Evolutionary conservation across 2,329 filamentous ascomycete genomes (phyloP).

Genomic region (Stagonosporopsis chrysanthemi): DNA sequence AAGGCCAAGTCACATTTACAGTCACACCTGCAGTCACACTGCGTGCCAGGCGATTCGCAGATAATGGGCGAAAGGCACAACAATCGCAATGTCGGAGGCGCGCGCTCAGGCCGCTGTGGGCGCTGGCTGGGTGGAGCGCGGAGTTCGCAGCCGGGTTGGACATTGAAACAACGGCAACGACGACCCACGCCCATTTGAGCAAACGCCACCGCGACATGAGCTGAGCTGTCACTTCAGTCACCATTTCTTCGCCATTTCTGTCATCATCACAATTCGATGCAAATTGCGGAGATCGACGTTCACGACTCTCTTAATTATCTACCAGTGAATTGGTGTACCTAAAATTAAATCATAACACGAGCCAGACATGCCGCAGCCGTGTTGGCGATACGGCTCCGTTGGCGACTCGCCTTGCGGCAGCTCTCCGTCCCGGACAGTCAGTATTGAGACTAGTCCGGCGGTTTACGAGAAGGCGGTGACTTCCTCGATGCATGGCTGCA

Average conservation of each 20-base stretch:
- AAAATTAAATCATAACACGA: slow-evolving; percentile 23
- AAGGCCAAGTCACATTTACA: slow-evolving; percentile 26
- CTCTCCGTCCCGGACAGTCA: slow-evolving; percentile 12
- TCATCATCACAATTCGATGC: slow-evolving; percentile 1
- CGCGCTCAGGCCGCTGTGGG: slow-evolving; percentile 31
- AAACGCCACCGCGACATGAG: slow-evolving; percentile 6
- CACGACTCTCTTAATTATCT: slow-evolving; percentile 13
- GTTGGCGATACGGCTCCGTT: slow-evolving; percentile 16
- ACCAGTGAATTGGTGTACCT: slow-evolving; percentile 2
- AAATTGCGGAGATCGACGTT: slow-evolving; percentile 15
- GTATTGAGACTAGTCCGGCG: slow-evolving; percentile 12
- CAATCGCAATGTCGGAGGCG: slow-evolving; percentile 27
- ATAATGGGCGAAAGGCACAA: slow-evolving; percentile 22
- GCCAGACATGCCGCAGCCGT: slow-evolving; percentile 15
- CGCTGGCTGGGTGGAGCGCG: slow-evolving; percentile 24
- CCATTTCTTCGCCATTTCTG: slow-evolving; percentile 2
- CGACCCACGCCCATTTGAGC: slow-evolving; percentile 14
- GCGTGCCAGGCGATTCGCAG: slow-evolving; percentile 24
- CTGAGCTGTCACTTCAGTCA: slow-evolving; percentile 10
- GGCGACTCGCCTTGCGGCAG: slow-evolving; percentile 18
- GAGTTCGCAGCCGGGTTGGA: slow-evolving; percentile 17
- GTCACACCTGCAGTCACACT: slow-evolving; percentile 30
- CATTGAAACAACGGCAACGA: slow-evolving; percentile 26
- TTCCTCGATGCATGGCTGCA: slow-evolving; percentile 18
- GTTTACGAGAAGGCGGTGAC: slow-evolving; percentile 12